Base-by-base conservation (phyloP, 2,329 filamentous ascomycete species). In the Ophiostoma novo-ulmi region DNA sequence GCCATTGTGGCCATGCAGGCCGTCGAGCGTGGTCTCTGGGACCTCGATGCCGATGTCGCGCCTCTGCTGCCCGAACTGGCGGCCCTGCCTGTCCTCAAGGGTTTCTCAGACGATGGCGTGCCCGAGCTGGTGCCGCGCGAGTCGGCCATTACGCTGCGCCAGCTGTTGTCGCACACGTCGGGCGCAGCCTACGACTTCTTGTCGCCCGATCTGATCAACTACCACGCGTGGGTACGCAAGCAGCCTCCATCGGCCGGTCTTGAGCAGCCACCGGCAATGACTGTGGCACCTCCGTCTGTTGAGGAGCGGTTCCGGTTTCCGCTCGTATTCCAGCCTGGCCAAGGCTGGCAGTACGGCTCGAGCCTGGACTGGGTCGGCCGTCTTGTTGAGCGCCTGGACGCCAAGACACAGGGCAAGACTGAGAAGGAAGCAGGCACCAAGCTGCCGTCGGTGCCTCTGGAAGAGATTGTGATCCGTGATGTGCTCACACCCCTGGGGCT, bases 1-100 rank as follows among this genome's bases (percentile, higher is more conserved):
- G 78, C 80, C 39, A 78, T 86, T 67, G 79, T 81, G 3, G 78
- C 79, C 3, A 75, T 86, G 52, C 82, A 85, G 72, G 77, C 82
- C 39, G 81, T 86, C 55, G 83, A 86, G 63, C 77, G 78, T 6
- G 81, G 82, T 1, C 75, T 81, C 8, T 74, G 85, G 10, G 76
- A 74, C 3, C 77, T 86, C 0, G 82, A 84, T 55, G 81, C 81
- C 13, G 82, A 85, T 74, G 76, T 86, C 0, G 75, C 71, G 1
- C 41, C 69, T 0, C 22, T 70, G 55, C 73, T 75, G 67, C 74
- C 74, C 26, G 74, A 75, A 64, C 72, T 75, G 61, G 73, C 72
- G 1, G 70, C 71, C 0, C 72, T 71, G 63, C 67, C 69, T 0
- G 72, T 75, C 11, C 71, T 75, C 5, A 36, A 58, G 6, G 69